Evolutionary conservation across 2,329 filamentous ascomycete species (phyloP), one percentile per base, ranked within the genome.

Genomic region (Zasmidium cellare): DNA sequence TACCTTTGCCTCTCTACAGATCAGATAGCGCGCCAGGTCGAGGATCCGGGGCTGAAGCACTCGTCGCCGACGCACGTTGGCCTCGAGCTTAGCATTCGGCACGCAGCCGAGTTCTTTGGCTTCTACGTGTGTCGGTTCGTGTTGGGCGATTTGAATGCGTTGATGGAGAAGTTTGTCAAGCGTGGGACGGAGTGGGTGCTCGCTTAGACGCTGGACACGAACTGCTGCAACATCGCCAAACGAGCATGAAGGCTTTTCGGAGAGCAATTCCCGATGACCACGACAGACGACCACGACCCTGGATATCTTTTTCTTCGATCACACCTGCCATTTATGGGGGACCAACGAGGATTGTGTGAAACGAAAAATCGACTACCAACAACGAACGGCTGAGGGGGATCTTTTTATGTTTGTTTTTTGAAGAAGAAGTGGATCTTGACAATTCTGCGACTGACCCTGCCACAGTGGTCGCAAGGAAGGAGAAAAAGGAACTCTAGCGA

Each of bases 81-180:
- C 9, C 84, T 99, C 31, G 94, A 99, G 76, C 83, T 99, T 44
- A 94, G 91, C 72, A 92, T 92, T 35, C 86, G 93, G 44, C 93
- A 97, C 74, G 94, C 93, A 7, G 91, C 93, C 31, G 94, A 99
- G 75, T 99, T 99, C 76, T 99, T 99, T 73, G 92, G 89, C 16
- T 97, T 99, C 75, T 97, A 94, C 73, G 84, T 99, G 24, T 97
- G 93, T 75, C 88, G 94, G 18, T 99, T 99, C 72, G 92, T 92
- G n/a, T 79, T 99, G 60, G 82, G 87, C 3, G 94, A 99, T 74
- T 78, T 99, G 60, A 84, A 87, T 41, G 74, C 94, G 71, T 81
- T 99, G 78, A 80, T 99, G 66, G 94, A 99, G 74, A 99, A 97
- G 74, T 97, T 94, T 71, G 88, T 99, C 73, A 99, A 99, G 81